phyloP scores from a whole-genome alignment of 345 rosid genomes.

The Zanthoxylum bungeanum region DNA sequence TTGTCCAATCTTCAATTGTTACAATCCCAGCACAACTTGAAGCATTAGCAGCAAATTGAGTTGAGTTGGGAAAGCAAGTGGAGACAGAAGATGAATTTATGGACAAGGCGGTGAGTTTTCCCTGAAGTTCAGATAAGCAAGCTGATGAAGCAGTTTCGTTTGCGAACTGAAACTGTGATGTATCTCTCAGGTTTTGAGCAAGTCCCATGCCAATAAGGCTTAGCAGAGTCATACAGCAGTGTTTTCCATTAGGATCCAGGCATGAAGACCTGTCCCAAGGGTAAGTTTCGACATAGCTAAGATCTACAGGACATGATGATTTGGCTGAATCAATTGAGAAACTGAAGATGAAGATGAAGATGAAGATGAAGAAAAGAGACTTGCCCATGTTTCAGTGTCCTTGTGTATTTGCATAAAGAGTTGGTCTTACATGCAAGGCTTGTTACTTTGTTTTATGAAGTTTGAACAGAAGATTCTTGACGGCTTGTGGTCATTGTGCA shows the following conservation, averaged over 20 bases:
- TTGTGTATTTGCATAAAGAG: neutral
- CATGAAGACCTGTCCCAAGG: conserved; percentile 55
- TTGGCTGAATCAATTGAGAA: conserved; percentile 2
- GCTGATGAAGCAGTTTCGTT: conserved; percentile 23
- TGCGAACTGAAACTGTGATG: conserved; percentile 48
- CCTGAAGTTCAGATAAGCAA: conserved; percentile 40
- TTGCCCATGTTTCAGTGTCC: conserved; percentile 12
- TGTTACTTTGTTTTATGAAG: neutral
- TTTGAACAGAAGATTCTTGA: no score
- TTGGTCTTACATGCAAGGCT: neutral
- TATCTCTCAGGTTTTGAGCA: conserved; percentile 40
- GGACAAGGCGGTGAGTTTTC: conserved; percentile 28
- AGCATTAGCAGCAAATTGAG: conserved; percentile 32
- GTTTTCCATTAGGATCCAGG: conserved; percentile 9
- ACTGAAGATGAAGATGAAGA: conserved; percentile 18
- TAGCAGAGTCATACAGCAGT: conserved; percentile 47
- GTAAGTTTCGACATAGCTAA: conserved; percentile 45
- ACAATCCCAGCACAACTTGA: conserved; percentile 11
- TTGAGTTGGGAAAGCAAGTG: conserved; percentile 33
- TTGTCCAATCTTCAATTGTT: no score
- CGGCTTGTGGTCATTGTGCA: no score
- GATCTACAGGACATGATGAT: conserved; percentile 51
- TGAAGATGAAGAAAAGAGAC: neutral
- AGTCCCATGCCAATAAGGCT: conserved; percentile 57
- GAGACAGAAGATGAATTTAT: conserved; percentile 36